phyloP scores from a whole-genome alignment of 768 basidiomycete genomes.

The Lenzites betulinus region DNA sequence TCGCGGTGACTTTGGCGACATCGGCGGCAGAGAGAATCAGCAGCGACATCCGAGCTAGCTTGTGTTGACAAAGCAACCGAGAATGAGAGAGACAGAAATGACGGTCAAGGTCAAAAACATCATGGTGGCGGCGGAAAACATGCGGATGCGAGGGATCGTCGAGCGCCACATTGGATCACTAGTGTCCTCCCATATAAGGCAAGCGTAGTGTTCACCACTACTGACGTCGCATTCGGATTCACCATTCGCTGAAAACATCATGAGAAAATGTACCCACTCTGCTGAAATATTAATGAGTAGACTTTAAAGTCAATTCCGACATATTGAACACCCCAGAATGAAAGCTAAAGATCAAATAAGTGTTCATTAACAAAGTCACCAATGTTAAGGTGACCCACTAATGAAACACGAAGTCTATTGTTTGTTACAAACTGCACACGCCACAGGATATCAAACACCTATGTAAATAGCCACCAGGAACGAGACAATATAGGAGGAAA shows the following conservation, averaged over 20 bases:
- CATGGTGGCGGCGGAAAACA: background rate
- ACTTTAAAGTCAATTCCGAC: too few species aligned
- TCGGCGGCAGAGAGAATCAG: conserved; percentile 64
- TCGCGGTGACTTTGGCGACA: conserved; percentile 50
- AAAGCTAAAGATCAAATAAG: too few species aligned
- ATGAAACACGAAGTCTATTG: too few species aligned
- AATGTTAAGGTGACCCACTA: background rate
- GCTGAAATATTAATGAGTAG: too few species aligned
- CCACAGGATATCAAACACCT: background rate
- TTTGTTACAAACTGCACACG: conserved; percentile 2
- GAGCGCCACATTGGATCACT: background rate
- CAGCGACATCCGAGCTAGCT: conserved; percentile 41
- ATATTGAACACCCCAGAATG: too few species aligned
- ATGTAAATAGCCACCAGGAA: too few species aligned
- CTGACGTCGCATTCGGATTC: too few species aligned
- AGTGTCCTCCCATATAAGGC: conserved; percentile 1
- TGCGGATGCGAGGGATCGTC: background rate
- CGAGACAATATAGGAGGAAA: too few species aligned
- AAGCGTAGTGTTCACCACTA: conserved; percentile 5
- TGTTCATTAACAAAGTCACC: too few species aligned
- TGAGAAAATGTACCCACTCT: too few species aligned
- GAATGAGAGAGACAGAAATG: background rate
- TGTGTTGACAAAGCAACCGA: background rate
- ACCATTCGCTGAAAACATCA: too few species aligned
- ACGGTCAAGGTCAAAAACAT: background rate